These are phyloP conservation scores for Botryotinia convoluta DNA, from an alignment of 2,329 filamentous ascomycete genomes.

Conservation along the genomic window DNA sequence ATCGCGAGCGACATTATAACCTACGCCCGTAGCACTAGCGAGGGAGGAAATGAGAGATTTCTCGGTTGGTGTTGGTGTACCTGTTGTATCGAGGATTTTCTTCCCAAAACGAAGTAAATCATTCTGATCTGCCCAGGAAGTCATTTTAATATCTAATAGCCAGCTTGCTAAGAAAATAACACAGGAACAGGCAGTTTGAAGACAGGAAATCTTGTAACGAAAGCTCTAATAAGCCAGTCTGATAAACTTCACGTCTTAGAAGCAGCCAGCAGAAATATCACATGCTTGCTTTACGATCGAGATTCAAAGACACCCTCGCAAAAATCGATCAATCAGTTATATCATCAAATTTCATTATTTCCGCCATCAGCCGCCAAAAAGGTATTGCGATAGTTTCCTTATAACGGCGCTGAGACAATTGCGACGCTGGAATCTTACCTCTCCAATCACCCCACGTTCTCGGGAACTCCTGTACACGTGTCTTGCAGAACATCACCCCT, in stretches of 20 bases:
- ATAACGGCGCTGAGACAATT: neutral
- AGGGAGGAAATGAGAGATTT: slow-evolving; percentile 23
- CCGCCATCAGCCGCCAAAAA: neutral
- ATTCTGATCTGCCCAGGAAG: slow-evolving; percentile 21
- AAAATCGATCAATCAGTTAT: neutral
- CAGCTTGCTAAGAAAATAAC: neutral
- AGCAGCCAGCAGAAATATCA: neutral
- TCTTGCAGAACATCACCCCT: neutral
- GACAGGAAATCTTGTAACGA: neutral
- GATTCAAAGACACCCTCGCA: neutral
- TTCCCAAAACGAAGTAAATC: slow-evolving; percentile 21
- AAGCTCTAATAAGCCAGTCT: neutral
- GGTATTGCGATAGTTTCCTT: too few species aligned
- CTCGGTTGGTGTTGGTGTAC: slow-evolving; percentile 19
- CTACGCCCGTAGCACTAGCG: slow-evolving; percentile 21
- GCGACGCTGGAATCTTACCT: neutral
- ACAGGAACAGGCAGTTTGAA: too few species aligned
- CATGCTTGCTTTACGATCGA: neutral
- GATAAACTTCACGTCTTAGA: neutral
- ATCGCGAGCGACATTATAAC: slow-evolving; percentile 21
- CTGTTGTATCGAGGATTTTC: slow-evolving; percentile 21
- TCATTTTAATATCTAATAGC: neutral
- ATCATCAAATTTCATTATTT: neutral
- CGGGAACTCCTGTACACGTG: neutral
- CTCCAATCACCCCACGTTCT: neutral